Conservation (phyloP, 371 early-diverging fungal species). For the Mortierella sp. region DNA sequence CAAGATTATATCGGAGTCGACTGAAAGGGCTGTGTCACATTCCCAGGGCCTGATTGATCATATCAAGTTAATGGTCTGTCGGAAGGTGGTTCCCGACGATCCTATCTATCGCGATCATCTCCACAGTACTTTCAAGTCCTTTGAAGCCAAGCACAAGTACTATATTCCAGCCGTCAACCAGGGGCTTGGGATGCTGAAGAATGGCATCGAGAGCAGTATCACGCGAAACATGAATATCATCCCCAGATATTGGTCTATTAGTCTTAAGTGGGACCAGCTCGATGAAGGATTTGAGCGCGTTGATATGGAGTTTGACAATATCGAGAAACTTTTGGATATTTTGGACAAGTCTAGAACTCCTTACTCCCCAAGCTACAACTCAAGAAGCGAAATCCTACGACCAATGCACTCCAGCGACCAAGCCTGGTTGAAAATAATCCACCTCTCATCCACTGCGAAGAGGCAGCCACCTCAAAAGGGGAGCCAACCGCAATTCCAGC, state of each 20-base stretch:
- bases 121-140: slow-evolving; percentile 65
- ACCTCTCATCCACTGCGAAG: slow-evolving; percentile 5
- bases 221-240: slow-evolving; percentile 62
- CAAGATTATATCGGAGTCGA: slow-evolving; percentile 71
- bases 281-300: slow-evolving; percentile 66
- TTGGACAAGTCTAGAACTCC: slow-evolving; percentile 47
- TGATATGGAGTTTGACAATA: slow-evolving; percentile 60
- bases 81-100: slow-evolving; percentile 54
- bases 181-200: slow-evolving; percentile 70
- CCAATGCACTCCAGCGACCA: slow-evolving; percentile 18
- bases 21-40: slow-evolving; percentile 67
- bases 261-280: slow-evolving; percentile 65
- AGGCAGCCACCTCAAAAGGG: slow-evolving; percentile 14
- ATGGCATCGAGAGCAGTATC: slow-evolving; percentile 67
- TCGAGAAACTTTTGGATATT: slow-evolving; percentile 60
- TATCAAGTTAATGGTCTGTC: slow-evolving; percentile 46
- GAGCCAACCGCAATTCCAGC: slow-evolving; percentile 14
- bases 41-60: slow-evolving; percentile 66
- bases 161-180: slow-evolving; percentile 71
- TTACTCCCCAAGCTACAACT: slow-evolving; percentile 55
- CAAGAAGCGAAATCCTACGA: slow-evolving; percentile 38
- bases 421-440: slow-evolving; percentile 35
- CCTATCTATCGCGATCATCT: slow-evolving; percentile 68
- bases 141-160: slow-evolving; percentile 74
- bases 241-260: slow-evolving; percentile 64